phyloP scores from a whole-genome alignment of 1,284 basidiomycete species.

The Limonomyces culmigenus region DNA sequence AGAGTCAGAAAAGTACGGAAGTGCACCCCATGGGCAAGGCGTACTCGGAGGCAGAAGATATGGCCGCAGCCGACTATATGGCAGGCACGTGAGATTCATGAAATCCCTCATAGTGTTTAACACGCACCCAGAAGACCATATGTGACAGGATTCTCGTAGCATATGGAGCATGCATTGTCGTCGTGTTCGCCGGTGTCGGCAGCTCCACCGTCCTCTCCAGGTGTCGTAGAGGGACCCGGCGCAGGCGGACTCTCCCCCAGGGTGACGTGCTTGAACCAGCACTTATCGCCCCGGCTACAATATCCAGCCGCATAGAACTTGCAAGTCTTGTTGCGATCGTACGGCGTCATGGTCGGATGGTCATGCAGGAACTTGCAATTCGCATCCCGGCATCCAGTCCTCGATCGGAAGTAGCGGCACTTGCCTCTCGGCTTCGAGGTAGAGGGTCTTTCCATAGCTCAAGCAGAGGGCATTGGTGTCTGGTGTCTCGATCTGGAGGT shows the following conservation, averaged over 20 bases:
- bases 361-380: conserved; percentile 60
- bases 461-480: too few relatives aligned
- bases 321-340: conserved; percentile 53
- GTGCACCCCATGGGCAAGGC: too few relatives aligned
- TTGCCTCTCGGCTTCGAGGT: conserved; percentile 48
- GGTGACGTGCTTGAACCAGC: conserved; percentile 59
- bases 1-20: too few relatives aligned
- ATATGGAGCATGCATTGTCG: conserved; percentile 46
- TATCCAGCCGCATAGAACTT: conserved; percentile 43
- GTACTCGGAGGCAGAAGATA: conserved; percentile 50
- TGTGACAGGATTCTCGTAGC: conserved; percentile 48
- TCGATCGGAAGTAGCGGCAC: conserved; percentile 40
- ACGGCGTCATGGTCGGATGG: conserved; percentile 36
- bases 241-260: too few relatives aligned
- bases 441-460: too few relatives aligned
- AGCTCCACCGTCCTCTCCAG: too few relatives aligned
- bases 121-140: conserved; percentile 50
- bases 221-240: too few relatives aligned
- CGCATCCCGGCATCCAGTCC: conserved; percentile 46
- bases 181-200: conserved; percentile 17
- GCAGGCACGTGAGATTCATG: too few relatives aligned
- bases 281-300: conserved; percentile 45
- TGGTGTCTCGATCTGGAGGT: too few relatives aligned
- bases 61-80: too few relatives aligned
- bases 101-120: too few relatives aligned